These are phyloP conservation scores for Halophytophthora batemanensis DNA, from an alignment of 352 stramenopile species.

Conservation along the genomic window DNA sequence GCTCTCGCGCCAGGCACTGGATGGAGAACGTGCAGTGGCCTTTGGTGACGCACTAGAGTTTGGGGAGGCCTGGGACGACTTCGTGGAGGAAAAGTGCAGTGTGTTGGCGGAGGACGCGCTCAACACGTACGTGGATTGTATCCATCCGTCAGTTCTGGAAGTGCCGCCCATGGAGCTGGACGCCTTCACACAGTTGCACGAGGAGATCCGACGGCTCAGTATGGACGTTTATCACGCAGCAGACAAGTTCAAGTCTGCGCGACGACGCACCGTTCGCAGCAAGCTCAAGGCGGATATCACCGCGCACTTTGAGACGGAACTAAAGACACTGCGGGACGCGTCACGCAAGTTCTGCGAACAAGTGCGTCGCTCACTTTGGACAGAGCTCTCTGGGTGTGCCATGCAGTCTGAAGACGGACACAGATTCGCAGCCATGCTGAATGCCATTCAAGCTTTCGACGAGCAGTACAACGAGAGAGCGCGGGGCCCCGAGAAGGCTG, in stretches of 20 bases:
- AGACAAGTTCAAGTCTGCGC: conserved; percentile 39
- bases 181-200: conserved; percentile 62
- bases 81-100: conserved; percentile 53
- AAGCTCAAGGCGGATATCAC: conserved; percentile 53
- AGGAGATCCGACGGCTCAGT: conserved; percentile 65
- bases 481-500: conserved; percentile 46
- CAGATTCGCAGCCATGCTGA: conserved; percentile 41
- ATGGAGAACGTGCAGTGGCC: conserved; percentile 36
- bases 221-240: conserved; percentile 65
- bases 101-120: conserved; percentile 56
- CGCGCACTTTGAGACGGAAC: conserved; percentile 34
- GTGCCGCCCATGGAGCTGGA: conserved; percentile 58
- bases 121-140: conserved; percentile 72
- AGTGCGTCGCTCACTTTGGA: conserved; percentile 40
- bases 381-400: conserved; percentile 18
- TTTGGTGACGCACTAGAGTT: conserved; percentile 58
- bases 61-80: conserved; percentile 60
- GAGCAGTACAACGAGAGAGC: conserved; percentile 39
- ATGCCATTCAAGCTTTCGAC: conserved; percentile 55
- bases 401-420: conserved; percentile 6
- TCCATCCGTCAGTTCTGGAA: conserved; percentile 55
- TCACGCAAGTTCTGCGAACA: conserved; percentile 53
- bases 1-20: conserved; percentile 22
- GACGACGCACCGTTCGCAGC: conserved; percentile 40
- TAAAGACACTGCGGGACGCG: conserved; percentile 32